Base-by-base conservation (phyloP, 768 basidiomycete genomes). In the Serendipita sp. region DNA sequence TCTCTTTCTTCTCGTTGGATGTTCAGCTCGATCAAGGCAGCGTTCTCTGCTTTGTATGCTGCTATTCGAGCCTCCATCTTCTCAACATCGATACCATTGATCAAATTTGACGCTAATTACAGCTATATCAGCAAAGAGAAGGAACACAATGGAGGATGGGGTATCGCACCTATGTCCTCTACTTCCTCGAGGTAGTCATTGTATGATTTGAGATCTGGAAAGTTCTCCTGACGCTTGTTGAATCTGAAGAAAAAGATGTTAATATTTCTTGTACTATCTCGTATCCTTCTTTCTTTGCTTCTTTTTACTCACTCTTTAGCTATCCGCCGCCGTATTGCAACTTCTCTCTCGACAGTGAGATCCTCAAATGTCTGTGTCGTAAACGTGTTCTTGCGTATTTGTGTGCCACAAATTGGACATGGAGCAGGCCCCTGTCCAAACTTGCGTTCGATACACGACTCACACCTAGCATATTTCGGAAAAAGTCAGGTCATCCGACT, bases 121-220 rank as follows among this genome's bases (percentile, higher is more conserved):
- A 50, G 26, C n/a, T 61, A 43, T 38, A 1, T 38, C 38, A 38
- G 38, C 14, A 38, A 38, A 14, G 38, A n/a, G 34, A 61, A 43
- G 16, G 13, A 44, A 58, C 61, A 53, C 30, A 64, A 30, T 48
- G 3, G 60, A 26, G 28, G 34, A 11, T 26, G 13, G 11, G 30
- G 5, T 7, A 7, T 70, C 83, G 70, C 66, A 84, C 85, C 82
- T 67, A 97, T 86, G 68, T 96, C 90, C 74, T 99, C 95, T 2
- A 94, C 92, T 71, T 90, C 84, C 72, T 99, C 93, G 11, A 99
- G 80, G 70, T 98, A 98, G 70, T 98, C 88, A 68, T 99, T 96
- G 73, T 94, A 97, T 16, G 81, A 78, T 11, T 81, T 78, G 43
- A 90, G 76, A 70, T 86, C 84, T 0, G 74, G 73, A 70, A 99